These are phyloP conservation scores for Crithidia expoeki DNA, from an alignment of 208 protist genomes.

Conservation along the genomic window DNA sequence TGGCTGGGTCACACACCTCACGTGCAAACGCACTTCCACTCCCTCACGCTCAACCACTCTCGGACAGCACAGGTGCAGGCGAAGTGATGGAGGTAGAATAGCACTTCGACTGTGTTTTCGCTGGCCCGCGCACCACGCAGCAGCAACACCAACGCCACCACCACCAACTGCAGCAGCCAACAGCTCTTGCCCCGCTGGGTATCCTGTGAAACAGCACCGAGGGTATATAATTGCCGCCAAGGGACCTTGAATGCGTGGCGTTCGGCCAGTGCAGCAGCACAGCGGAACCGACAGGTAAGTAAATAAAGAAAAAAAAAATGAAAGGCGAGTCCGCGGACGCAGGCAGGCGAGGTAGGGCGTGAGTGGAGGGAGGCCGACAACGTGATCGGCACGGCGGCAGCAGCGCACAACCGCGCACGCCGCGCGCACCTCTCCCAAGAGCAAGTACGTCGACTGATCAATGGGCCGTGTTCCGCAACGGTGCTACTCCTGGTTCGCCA, in stretches of 20 bases:
- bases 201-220: slow-evolving; percentile 43
- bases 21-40: slow-evolving; percentile 5
- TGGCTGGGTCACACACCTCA: background rate
- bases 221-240: slow-evolving; percentile 39
- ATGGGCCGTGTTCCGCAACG: slow-evolving; percentile 28
- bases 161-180: background rate
- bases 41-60: slow-evolving; percentile 3
- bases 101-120: slow-evolving; percentile 39
- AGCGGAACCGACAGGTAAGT: background rate
- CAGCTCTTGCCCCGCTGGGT: slow-evolving; percentile 48
- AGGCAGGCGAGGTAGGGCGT: too few relatives aligned
- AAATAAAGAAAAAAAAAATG: background rate
- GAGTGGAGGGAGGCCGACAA: too few relatives aligned
- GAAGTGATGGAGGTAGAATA: slow-evolving; percentile 25
- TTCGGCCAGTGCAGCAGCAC: background rate
- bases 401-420: too few relatives aligned
- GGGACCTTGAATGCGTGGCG: slow-evolving; percentile 32
- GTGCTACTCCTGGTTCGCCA: slow-evolving; percentile 30
- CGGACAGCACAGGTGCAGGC: slow-evolving; percentile 41
- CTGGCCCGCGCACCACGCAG: slow-evolving; percentile 2
- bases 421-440: slow-evolving; percentile 15
- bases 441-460: slow-evolving; percentile 33
- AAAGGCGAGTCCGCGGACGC: too few relatives aligned
- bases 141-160: background rate
- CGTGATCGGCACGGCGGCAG: too few relatives aligned